A percentile compares a stretch with the other conserved stretches of the same genome.
Evolutionary conservation across 306 rosid species (phyloP).

Genomic region (Malus orientalis): DNA sequence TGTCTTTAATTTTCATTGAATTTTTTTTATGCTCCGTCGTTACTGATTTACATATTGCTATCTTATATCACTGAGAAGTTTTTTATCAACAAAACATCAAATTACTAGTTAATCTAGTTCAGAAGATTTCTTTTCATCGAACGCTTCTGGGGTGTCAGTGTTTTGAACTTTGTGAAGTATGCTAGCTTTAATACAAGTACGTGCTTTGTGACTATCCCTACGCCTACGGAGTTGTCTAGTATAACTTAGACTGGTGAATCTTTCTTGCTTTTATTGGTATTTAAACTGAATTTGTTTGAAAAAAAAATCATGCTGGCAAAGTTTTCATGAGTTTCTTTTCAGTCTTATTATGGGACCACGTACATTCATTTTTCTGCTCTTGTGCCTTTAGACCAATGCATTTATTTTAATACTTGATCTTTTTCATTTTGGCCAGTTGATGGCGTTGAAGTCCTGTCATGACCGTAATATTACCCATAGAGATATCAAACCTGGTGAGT

Average conservation of each 20-base stretch:
- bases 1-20: neutral
- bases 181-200: neutral
- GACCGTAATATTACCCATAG: constrained; percentile 93
- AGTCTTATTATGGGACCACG: neutral
- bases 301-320: neutral
- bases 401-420: constrained; percentile 8
- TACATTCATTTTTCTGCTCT: neutral
- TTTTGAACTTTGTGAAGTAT: neutral
- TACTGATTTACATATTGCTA: neutral
- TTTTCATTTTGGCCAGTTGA: constrained; percentile 43
- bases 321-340: neutral
- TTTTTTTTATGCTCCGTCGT: neutral
- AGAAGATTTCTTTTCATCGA: neutral
- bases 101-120: neutral
- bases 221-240: neutral
- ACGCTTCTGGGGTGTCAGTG: neutral
- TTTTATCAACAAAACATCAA: neutral
- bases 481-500: constrained; percentile 95
- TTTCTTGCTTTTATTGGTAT: neutral
- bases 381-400: neutral
- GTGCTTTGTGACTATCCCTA: neutral
- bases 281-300: neutral
- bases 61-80: neutral
- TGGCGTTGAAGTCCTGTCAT: constrained; percentile 86
- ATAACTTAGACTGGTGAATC: neutral